Conservation (phyloP, 1,139 yeast genomes). For the Geotrichum klebahnii region DNA sequence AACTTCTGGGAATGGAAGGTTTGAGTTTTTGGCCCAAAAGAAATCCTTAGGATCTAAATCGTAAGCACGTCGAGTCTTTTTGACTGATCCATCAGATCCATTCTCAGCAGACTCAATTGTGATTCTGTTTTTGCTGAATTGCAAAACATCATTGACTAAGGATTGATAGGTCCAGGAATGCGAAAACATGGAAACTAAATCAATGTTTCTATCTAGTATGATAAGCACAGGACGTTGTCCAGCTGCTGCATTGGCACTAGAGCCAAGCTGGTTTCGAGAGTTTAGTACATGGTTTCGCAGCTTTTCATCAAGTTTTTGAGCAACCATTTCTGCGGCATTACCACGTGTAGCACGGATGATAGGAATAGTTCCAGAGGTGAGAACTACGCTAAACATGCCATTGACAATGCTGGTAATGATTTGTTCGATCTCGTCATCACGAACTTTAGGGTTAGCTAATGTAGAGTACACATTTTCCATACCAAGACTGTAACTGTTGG, state of each 20-base stretch:
- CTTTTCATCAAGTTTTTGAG: slow-evolving; percentile 76
- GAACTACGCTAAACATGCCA: slow-evolving; percentile 73
- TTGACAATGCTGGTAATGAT: slow-evolving; percentile 68
- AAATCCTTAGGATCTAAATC: slow-evolving; percentile 91
- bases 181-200: slow-evolving; percentile 86
- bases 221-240: slow-evolving; percentile 65
- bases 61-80: slow-evolving; percentile 50
- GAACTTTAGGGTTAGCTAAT: slow-evolving; percentile 65
- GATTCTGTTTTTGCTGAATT: slow-evolving; percentile 72
- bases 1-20: slow-evolving; percentile 93
- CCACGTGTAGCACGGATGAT: slow-evolving; percentile 86
- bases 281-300: slow-evolving; percentile 81
- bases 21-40: slow-evolving; percentile 82
- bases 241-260: slow-evolving; percentile 32
- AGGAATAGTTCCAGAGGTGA: slow-evolving; percentile 78
- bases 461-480: slow-evolving; percentile 59
- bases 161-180: slow-evolving; percentile 98
- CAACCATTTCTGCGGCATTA: slow-evolving; percentile 93
- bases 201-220: slow-evolving; percentile 81
- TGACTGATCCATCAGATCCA: slow-evolving; percentile 38
- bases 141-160: slow-evolving; percentile 88
- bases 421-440: slow-evolving; percentile 68
- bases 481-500: slow-evolving; percentile 80
- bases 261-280: slow-evolving; percentile 43
- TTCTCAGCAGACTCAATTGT: slow-evolving; percentile 48